Conservation (phyloP, 2,329 filamentous ascomycete species). For the Dothideomycetes sp. region DNA sequence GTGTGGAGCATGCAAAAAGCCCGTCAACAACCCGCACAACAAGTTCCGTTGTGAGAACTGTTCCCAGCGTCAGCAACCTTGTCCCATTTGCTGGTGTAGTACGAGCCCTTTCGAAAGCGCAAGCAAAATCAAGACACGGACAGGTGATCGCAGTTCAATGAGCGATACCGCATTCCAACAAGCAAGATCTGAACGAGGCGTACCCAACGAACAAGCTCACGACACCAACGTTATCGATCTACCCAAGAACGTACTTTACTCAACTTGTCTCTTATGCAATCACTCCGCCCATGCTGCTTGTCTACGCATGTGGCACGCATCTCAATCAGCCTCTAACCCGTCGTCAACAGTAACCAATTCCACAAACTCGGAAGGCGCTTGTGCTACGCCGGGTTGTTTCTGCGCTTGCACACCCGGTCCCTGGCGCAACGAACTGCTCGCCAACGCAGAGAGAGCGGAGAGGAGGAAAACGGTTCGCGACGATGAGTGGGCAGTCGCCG, state of each 20-base stretch:
- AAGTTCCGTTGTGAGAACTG: slow-evolving; percentile 46
- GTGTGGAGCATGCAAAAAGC: slow-evolving; percentile 49
- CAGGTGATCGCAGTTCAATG: slow-evolving; percentile 6
- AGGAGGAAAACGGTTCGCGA: slow-evolving; percentile 6
- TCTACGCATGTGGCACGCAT: slow-evolving; percentile 44
- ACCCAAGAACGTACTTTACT: slow-evolving; percentile 37
- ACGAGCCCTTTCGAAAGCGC: slow-evolving; percentile 30
- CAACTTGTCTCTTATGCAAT: slow-evolving; percentile 51
- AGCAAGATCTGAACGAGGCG: too few species aligned
- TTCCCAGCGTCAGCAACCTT: slow-evolving; percentile 32
- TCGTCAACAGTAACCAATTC: neutral
- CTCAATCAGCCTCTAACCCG: neutral
- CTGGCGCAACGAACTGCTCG: slow-evolving; percentile 1
- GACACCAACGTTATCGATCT: neutral
- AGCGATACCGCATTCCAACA: neutral
- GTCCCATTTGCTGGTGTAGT: slow-evolving; percentile 37
- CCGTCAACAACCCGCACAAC: slow-evolving; percentile 44
- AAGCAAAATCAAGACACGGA: slow-evolving; percentile 24
- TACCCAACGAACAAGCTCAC: neutral
- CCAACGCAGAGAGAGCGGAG: slow-evolving; percentile 1
- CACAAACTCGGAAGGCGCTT: slow-evolving; percentile 6
- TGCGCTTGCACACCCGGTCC: slow-evolving; percentile 12
- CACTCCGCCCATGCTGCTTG: slow-evolving; percentile 53
- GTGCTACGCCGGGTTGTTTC: slow-evolving; percentile 6
- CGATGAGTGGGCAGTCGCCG: slow-evolving; percentile 6